These are phyloP conservation scores for Ganoderma leucocontextum DNA, from an alignment of 1,284 basidiomycete genomes.

Conservation along the genomic window DNA sequence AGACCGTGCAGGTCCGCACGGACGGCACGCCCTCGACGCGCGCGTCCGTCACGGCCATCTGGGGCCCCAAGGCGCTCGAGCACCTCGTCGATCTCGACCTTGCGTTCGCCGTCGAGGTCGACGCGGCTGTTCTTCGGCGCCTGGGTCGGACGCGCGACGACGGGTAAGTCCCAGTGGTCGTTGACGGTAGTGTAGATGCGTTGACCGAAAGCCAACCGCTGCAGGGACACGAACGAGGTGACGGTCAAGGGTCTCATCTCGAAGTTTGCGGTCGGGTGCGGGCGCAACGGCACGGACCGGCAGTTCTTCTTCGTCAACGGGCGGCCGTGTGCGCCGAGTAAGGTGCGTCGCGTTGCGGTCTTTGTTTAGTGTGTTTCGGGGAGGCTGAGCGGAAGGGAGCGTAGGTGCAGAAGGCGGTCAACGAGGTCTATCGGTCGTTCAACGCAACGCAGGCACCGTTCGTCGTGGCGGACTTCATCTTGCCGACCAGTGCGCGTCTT, in stretches of 20 bases:
- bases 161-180: conserved; percentile 32
- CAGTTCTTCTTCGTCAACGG: conserved; percentile 97
- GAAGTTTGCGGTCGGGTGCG: conserved; percentile 76
- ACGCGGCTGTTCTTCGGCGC: conserved; percentile 53
- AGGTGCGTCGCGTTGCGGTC: conserved; percentile 52
- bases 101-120: conserved; percentile 72
- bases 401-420: conserved; percentile 86
- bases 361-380: background rate
- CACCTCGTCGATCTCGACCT: conserved; percentile 74
- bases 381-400: background rate
- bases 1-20: conserved; percentile 78
- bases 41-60: conserved; percentile 79
- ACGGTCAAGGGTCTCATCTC: conserved; percentile 81
- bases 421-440: conserved; percentile 90
- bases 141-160: conserved; percentile 37
- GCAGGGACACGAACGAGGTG: conserved; percentile 49
- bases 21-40: conserved; percentile 70
- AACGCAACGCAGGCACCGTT: conserved; percentile 86
- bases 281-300: conserved; percentile 82
- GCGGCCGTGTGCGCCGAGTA: conserved; percentile 83
- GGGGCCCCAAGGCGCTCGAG: conserved; percentile 72
- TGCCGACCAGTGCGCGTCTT: conserved; percentile 76
- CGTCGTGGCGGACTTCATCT: conserved; percentile 83
- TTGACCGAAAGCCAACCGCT: background rate
- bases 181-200: no score